Base-by-base conservation (phyloP, 192 early-diverging fungal genomes). In the Spizellomyces sp. region DNA sequence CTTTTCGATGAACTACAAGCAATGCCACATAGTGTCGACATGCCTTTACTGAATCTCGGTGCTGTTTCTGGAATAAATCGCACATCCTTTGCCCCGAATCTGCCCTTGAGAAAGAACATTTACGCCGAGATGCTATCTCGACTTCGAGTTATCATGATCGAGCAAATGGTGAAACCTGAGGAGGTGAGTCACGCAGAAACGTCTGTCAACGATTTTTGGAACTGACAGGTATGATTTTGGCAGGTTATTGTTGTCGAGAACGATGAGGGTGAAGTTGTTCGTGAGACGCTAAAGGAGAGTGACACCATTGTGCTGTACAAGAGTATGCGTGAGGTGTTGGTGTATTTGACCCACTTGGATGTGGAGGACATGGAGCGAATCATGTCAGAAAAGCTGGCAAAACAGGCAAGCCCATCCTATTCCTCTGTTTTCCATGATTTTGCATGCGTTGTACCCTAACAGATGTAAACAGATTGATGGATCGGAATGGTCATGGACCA, bases 231-330 rank as follows among this genome's bases (percentile, higher is more conserved):
- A 19, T 27, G 55, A 22, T 21, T 36, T 36, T 62, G 8, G 8
- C 72, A 88, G 87, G 93, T 96, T 7, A 83, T 99, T 43, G 90
- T 99, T 62, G 95, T 97, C 21, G 95, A 98, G 75, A 98, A 99
- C 79, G 98, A 99, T 67, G 96, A 99, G 75, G 98, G 98, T 54
- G 98, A 98, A 83, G 95, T 98, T 83, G 96, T 99, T 17, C 90
- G 98, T 52, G 98, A 98, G 81, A 91, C 90, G 45, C 83, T 98
- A 76, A 96, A 97, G 78, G 98, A 98, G 78, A 94, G 93, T 66
- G 96, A 99, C 78, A 99, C 96, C 42, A 96, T 99, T 71, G 92
- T 91, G 5, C 78, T 98, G 9, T 99, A 99, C 87, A 99, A 99
- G 86, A 91, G 91, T 64, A 96, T 98, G 93, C 89, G 92, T 48